A percentile compares a stretch with the other conserved stretches of the same genome.
phyloP scores from a whole-genome alignment of 345 rosid genomes.

The sweet orange (Citrus sinensis) region DVS_A1.0 CM039167.1:27489501-27490000 shows the following conservation, averaged over 20 bases:
- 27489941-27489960: slow-evolving; percentile 53
- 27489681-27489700: slow-evolving; percentile 17
- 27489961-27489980: slow-evolving; percentile 78
- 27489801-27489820: slow-evolving; percentile 12
- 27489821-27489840: slow-evolving; percentile 14
- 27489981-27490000: slow-evolving; percentile 21
- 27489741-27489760: slow-evolving; percentile 22
- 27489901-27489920: slow-evolving; percentile 83
- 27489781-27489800: slow-evolving; percentile 23
- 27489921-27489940: slow-evolving; percentile 80
- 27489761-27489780: slow-evolving; percentile 29
- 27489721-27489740: slow-evolving; percentile 27
- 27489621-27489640: slow-evolving; percentile 29
- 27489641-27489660: slow-evolving; percentile 35
- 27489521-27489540: slow-evolving; percentile 48
- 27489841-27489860: slow-evolving; percentile 24
- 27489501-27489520: slow-evolving; percentile 47
- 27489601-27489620: slow-evolving; percentile 18
- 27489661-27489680: slow-evolving; percentile 30
- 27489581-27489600: slow-evolving; percentile 45
- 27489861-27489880: slow-evolving; percentile 15
- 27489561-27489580: slow-evolving; percentile 63
- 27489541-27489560: slow-evolving; percentile 70
- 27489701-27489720: not conserved
- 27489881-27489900: slow-evolving; percentile 52